phyloP scores from a whole-genome alignment of 768 basidiomycete genomes.

The Boletus vermiculosoides region DNA sequence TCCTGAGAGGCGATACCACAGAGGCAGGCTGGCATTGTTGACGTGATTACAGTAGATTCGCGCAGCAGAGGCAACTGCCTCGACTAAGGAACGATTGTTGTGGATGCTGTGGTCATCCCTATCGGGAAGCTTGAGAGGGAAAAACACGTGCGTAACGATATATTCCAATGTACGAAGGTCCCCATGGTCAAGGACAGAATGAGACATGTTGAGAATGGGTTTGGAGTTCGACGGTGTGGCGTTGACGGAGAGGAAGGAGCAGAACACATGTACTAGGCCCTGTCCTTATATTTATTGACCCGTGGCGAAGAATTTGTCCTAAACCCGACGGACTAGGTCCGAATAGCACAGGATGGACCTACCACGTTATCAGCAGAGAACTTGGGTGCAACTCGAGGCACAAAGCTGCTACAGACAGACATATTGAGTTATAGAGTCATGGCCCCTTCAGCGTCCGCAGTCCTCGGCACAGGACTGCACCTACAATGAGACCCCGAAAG shows the following conservation, averaged over 20 bases:
- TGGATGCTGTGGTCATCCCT: conserved; percentile 30
- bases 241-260: not conserved
- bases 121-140: conserved; percentile 42
- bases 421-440: too few relatives aligned
- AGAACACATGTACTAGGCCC: not conserved
- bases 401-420: not conserved
- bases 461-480: not conserved
- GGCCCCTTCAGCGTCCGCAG: too few relatives aligned
- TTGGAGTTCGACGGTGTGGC: not conserved
- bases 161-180: conserved; percentile 5
- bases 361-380: not conserved
- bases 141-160: conserved; percentile 36
- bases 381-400: too few relatives aligned
- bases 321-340: not conserved
- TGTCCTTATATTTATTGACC: not conserved
- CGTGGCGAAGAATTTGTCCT: not conserved
- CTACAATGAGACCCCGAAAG: not conserved
- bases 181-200: not conserved
- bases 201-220: conserved; percentile 2
- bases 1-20: too few relatives aligned
- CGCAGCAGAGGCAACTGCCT: conserved; percentile 18
- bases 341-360: conserved; percentile 15
- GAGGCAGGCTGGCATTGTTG: too few relatives aligned
- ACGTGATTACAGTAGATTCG: conserved; percentile 16
- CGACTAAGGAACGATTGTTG: conserved; percentile 30